phyloP scores from a whole-genome alignment of 371 early-diverging fungal genomes.

The Coemansia sp. region DNA sequence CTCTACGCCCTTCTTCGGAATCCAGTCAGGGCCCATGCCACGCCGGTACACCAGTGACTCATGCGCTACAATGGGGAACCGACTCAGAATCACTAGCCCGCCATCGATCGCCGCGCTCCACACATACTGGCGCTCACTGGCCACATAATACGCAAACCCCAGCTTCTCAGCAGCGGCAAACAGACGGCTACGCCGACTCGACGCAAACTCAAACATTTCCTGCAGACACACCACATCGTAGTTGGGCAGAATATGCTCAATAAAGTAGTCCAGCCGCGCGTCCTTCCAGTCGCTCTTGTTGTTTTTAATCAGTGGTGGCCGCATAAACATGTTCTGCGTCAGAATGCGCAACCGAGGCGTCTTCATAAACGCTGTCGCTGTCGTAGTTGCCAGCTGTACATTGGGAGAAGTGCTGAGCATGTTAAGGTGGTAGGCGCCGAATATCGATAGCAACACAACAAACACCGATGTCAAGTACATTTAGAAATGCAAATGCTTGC shows the following conservation, averaged over 20 bases:
- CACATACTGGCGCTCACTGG: slow-evolving; percentile 57
- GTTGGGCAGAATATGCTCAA: slow-evolving; percentile 57
- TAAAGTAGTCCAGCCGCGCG: slow-evolving; percentile 66
- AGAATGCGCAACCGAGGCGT: slow-evolving; percentile 59
- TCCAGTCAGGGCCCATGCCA: slow-evolving; percentile 69
- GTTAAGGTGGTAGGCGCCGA: slow-evolving; percentile 33
- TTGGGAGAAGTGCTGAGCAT: slow-evolving; percentile 11
- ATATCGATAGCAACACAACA: slow-evolving; percentile 22
- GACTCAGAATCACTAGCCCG: slow-evolving; percentile 71
- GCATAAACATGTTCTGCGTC: slow-evolving; percentile 80
- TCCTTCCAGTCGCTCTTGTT: slow-evolving; percentile 75
- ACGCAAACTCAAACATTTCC: slow-evolving; percentile 78
- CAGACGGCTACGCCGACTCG: slow-evolving; percentile 58
- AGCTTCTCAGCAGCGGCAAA: slow-evolving; percentile 60
- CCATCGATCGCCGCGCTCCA: slow-evolving; percentile 73
- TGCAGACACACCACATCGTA: slow-evolving; percentile 82
- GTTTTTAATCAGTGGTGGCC: slow-evolving; percentile 79
- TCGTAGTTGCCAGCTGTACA: slow-evolving; percentile 3
- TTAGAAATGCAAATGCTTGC: too few species aligned
- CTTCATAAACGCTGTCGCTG: not conserved
- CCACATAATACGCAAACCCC: slow-evolving; percentile 64
- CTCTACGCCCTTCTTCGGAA: slow-evolving; percentile 73
- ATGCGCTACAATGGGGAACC: slow-evolving; percentile 64
- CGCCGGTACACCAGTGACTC: slow-evolving; percentile 62
- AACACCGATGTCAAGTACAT: slow-evolving; percentile 32